Base-by-base conservation (phyloP, 176 grass and related monocot genomes). In the Zizania latifolia region DNA sequence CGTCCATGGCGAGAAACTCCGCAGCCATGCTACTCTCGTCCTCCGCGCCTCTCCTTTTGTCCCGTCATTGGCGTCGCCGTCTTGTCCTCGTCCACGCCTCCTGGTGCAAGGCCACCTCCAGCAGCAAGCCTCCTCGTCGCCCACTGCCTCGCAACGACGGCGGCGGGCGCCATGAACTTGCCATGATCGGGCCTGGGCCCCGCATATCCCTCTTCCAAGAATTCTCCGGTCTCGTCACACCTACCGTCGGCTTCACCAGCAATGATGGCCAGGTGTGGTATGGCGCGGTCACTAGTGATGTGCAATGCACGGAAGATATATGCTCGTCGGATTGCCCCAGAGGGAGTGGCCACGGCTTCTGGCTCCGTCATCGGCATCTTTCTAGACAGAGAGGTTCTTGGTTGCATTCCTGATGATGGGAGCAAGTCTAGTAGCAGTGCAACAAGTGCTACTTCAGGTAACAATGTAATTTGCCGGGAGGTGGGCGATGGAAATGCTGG, bases 201-300 rank as follows among this genome's bases (percentile, higher is more conserved):
- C 6, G 15, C 23, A 2, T 61, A 17, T 80, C 61, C 0, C 76
- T 80, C 62, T 85, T 85, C 83, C 76, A 74, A 57, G 83, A 85
- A 74, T 67, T 85, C 70, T 73, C 60, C 19, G 39, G 56, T 26
- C 15, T 85, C 11, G 39, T 85, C 21, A 6, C 30, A 6, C 30
- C 82, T 33, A 33, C 43, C 8, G 6, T 64, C 24, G 17, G 6
- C 64, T 21, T 53, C 3, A 19, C 24, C 60, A 36, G 24, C 44
- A 61, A 58, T 45, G 70, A n/a, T 32, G 38, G 16, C 1, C 26
- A 45, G 4, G 0, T 3, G 0, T 0, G 5, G 9, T 2, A 0
- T 32, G 39, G 56, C 2, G 8, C n/a, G 7, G 31, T 3, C 61
- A 51, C n/a, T n/a, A n/a, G n/a, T 68, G n/a, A 26, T 8, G 11